phyloP scores from a whole-genome alignment of 345 rosid species.

The Boechera stricta region DNA sequence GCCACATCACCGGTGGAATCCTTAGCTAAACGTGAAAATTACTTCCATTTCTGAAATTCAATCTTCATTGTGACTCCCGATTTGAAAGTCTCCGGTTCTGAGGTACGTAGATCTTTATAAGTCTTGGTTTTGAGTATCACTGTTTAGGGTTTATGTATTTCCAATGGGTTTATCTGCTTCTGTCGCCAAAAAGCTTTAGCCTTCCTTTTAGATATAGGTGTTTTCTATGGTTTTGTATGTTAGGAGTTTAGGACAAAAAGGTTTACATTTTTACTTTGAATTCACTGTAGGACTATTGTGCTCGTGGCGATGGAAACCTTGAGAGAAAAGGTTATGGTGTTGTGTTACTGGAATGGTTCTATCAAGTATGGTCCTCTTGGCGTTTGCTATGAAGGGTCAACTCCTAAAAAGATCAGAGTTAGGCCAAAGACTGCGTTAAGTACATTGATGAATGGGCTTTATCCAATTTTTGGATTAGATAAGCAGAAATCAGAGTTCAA shows the following conservation, averaged over 20 bases:
- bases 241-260: not conserved
- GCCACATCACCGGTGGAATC: too few relatives aligned
- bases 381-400: slow-evolving; percentile 17
- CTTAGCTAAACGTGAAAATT: too few relatives aligned
- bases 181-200: not conserved
- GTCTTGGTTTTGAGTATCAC: not conserved
- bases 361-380: slow-evolving; percentile 24
- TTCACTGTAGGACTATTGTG: not conserved
- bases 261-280: not conserved
- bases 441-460: slow-evolving; percentile 12
- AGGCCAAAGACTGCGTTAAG: not conserved
- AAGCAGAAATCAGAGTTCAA: not conserved
- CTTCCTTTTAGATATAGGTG: not conserved
- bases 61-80: too few relatives aligned
- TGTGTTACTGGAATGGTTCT: slow-evolving; percentile 24
- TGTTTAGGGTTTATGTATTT: not conserved
- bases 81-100: too few relatives aligned
- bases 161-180: not conserved
- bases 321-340: not conserved
- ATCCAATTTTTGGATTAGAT: not conserved
- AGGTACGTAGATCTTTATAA: too few relatives aligned
- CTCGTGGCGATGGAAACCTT: not conserved
- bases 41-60: too few relatives aligned
- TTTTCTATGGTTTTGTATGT: not conserved
- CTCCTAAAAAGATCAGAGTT: not conserved